phyloP scores from a whole-genome alignment of 2,329 filamentous ascomycete genomes.

The Botrytis byssoidea region DNA sequence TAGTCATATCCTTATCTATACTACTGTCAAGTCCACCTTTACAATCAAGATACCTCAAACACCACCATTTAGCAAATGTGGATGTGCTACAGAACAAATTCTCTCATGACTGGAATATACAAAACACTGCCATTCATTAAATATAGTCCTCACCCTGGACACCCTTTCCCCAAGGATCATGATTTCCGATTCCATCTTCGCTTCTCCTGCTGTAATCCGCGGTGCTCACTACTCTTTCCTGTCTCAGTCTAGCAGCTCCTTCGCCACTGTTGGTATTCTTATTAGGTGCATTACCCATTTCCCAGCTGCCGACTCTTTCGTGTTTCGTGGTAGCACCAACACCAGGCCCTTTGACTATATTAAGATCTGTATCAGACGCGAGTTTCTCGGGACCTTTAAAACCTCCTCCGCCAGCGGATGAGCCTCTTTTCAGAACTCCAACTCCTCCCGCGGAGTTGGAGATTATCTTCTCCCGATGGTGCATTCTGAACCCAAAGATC shows the following conservation, averaged over 20 bases:
- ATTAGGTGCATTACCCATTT: slow-evolving; percentile 30
- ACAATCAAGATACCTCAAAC: neutral
- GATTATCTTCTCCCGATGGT: slow-evolving; percentile 20
- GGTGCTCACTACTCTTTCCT: slow-evolving; percentile 25
- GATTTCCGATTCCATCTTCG: slow-evolving; percentile 31
- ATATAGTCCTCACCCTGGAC: slow-evolving; percentile 35
- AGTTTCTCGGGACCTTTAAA: slow-evolving; percentile 39
- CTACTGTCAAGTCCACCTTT: neutral
- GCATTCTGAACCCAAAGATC: slow-evolving; percentile 34
- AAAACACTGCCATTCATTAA: slow-evolving; percentile 17
- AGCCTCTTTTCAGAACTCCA: slow-evolving; percentile 22
- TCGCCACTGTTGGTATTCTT: slow-evolving; percentile 28
- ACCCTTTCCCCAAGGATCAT: slow-evolving; percentile 35
- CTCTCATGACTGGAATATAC: neutral
- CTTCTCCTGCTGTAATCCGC: slow-evolving; percentile 32
- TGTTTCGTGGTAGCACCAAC: slow-evolving; percentile 30
- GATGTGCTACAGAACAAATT: neutral
- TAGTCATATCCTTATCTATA: neutral
- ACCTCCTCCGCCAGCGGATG: slow-evolving; percentile 26
- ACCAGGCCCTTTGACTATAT: slow-evolving; percentile 27
- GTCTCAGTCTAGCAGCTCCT: slow-evolving; percentile 29
- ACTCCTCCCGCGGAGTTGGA: slow-evolving; percentile 13
- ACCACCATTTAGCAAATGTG: neutral
- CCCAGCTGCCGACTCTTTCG: slow-evolving; percentile 40
- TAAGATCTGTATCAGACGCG: slow-evolving; percentile 36